phyloP scores from a whole-genome alignment of 495 filamentous ascomycete genomes.

The Letharia lupina region DNA sequence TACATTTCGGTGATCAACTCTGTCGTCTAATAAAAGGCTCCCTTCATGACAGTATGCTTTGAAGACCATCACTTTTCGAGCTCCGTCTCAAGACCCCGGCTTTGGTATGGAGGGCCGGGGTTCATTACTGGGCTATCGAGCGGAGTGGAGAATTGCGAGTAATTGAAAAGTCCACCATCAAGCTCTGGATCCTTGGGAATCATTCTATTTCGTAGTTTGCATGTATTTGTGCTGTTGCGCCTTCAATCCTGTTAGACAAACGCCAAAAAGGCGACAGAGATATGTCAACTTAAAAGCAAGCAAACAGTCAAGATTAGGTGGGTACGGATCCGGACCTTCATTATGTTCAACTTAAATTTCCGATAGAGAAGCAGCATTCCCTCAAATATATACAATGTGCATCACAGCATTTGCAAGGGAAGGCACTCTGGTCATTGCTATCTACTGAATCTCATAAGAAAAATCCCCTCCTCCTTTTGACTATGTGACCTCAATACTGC shows the following conservation, averaged over 20 bases:
- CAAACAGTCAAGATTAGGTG: not conserved
- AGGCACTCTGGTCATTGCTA: not conserved
- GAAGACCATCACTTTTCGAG: not conserved
- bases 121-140: not conserved
- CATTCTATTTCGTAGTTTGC: not conserved
- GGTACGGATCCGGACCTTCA: not conserved
- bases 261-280: not conserved
- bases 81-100: not conserved
- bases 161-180: not conserved
- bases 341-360: not conserved
- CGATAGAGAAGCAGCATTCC: slow-evolving; percentile 1
- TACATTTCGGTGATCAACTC: not conserved
- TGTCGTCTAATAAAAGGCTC: not conserved
- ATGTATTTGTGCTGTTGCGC: not conserved
- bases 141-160: not conserved
- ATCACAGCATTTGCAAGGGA: not conserved
- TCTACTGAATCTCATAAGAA: no score
- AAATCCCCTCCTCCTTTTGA: not conserved
- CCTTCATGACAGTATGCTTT: not conserved
- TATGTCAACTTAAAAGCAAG: not conserved
- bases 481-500: not conserved
- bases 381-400: not conserved
- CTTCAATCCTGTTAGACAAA: not conserved
- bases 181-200: not conserved
- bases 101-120: not conserved